Base-by-base conservation (phyloP, 2,329 filamentous ascomycete genomes). In the Fusarium xyrophilum region DNA sequence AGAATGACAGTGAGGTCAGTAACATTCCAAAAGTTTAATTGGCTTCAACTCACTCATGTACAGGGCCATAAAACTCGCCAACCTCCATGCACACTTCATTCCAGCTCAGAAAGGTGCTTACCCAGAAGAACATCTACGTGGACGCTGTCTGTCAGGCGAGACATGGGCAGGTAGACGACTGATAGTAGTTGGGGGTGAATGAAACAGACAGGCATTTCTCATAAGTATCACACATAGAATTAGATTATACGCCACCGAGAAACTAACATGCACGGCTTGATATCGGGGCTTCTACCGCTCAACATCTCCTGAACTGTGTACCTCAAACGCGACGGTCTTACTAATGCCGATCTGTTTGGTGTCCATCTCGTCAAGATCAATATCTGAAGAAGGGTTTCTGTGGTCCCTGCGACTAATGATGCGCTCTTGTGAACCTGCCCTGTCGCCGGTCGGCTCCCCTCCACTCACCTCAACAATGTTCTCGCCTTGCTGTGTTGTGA, bases 281-380 rank as follows among this genome's bases (percentile, higher is more conserved):
- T 11, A 32, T 42, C 13, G 6, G 21, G 15, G 25, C 33, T 11
- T 35, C 30, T n/a, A 69, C 25, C 55, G 42, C 21, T 61, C 39
- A 27, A 48, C 48, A n/a, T 63, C 56, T n/a, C 39, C 46, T 3
- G 67, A 62, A 43, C 53, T 68, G 33, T 52, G 67, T 9, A 70
- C 67, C 60, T 70, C 64, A 17, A 70, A 70, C 14, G 46, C 67
- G 23, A 73, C 71, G 2, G 71, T 73, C 13, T 73, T 73, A 44
- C 56, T 73, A 11, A 73, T 73, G 11, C 71, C 71, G 5, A 61
- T 54, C 23, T 70, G 63, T 10, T 68, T 71, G 2, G 58, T 42
- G 13, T 74, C 65, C 61, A 73, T 70, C 2, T 73, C 70, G 7
- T 74, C 71, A 54, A 73, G 35, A 17, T 71, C 70, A n/a, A 73